These are phyloP conservation scores for Flaveria brownii DNA, from an alignment of 129 eudicot species.

Conservation along the genomic window DNA sequence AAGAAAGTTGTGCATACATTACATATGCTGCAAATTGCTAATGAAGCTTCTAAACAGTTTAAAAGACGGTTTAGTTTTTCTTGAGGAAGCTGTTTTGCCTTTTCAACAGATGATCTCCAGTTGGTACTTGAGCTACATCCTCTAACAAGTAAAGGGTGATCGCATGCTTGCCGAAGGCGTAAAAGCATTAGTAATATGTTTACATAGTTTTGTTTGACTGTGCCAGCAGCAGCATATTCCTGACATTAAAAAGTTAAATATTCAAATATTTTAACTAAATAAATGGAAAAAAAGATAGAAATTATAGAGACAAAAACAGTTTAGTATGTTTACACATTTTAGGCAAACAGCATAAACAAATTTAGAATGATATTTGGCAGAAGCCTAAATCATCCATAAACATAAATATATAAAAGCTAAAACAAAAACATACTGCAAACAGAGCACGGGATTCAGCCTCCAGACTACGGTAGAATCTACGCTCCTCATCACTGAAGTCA, in stretches of 20 bases:
- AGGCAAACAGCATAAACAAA: neutral
- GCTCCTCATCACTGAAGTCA: conserved; percentile 78
- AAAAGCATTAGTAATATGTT: conserved; percentile 86
- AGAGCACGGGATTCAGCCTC: conserved; percentile 91
- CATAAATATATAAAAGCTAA: conserved; percentile 5
- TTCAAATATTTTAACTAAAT: neutral
- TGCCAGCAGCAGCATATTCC: conserved; percentile 93
- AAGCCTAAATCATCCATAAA: conserved; percentile 4
- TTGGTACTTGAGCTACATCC: conserved; percentile 50
- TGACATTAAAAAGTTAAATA: conserved; percentile 27
- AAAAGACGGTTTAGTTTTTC: conserved; percentile 57
- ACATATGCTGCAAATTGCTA: conserved; percentile 85
- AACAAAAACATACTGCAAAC: conserved; percentile 71
- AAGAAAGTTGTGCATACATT: conserved; percentile 46
- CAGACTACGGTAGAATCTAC: conserved; percentile 68
- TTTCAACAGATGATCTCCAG: conserved; percentile 53
- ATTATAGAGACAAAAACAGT: neutral
- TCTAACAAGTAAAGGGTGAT: conserved; percentile 87
- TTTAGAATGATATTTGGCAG: neutral
- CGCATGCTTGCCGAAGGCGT: conserved; percentile 96
- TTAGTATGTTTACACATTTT: neutral
- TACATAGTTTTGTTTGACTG: conserved; percentile 84
- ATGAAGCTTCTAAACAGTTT: conserved; percentile 77
- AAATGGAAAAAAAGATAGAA: neutral
- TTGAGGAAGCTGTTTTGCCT: conserved; percentile 67